Conservation (phyloP, 345 rosid genomes). For the Salix purpurea region DNA sequence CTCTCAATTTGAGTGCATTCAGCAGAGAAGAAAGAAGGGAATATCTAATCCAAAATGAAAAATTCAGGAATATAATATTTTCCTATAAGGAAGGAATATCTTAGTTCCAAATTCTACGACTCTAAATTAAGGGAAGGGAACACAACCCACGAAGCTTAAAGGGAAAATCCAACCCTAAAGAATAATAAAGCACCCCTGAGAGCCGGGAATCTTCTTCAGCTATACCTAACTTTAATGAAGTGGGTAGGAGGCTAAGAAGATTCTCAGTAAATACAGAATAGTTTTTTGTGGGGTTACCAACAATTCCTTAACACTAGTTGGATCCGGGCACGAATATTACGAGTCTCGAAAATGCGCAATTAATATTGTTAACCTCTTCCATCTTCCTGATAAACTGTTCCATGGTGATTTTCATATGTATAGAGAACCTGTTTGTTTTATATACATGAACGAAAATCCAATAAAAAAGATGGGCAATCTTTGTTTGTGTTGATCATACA, state of each 20-base stretch:
- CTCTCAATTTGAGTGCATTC: slow-evolving; percentile 47
- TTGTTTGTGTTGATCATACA: no score
- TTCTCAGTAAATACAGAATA: slow-evolving; percentile 32
- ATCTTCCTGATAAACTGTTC: neutral
- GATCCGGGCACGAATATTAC: slow-evolving; percentile 13
- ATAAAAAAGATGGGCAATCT: no score
- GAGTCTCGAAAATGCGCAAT: neutral
- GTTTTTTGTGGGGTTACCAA: neutral
- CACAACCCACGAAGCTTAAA: slow-evolving; percentile 51
- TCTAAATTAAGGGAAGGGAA: slow-evolving; percentile 58
- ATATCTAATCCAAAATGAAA: slow-evolving; percentile 44
- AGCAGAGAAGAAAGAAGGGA: slow-evolving; percentile 22
- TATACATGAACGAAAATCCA: no score
- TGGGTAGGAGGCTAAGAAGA: slow-evolving; percentile 69
- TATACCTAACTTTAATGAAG: slow-evolving; percentile 67
- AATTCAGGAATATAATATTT: slow-evolving; percentile 52
- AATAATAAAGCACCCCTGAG: slow-evolving; percentile 40
- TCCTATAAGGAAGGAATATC: slow-evolving; percentile 67
- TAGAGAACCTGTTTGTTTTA: neutral
- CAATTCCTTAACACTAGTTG: neutral
- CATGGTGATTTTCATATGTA: neutral
- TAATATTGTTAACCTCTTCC: neutral
- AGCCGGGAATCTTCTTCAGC: slow-evolving; percentile 55
- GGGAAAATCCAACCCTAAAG: slow-evolving; percentile 30
- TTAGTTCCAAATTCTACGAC: slow-evolving; percentile 74